These are phyloP conservation scores for Ganoderma sp. DNA, from an alignment of 1,284 basidiomycete genomes.

Conservation along the genomic window DNA sequence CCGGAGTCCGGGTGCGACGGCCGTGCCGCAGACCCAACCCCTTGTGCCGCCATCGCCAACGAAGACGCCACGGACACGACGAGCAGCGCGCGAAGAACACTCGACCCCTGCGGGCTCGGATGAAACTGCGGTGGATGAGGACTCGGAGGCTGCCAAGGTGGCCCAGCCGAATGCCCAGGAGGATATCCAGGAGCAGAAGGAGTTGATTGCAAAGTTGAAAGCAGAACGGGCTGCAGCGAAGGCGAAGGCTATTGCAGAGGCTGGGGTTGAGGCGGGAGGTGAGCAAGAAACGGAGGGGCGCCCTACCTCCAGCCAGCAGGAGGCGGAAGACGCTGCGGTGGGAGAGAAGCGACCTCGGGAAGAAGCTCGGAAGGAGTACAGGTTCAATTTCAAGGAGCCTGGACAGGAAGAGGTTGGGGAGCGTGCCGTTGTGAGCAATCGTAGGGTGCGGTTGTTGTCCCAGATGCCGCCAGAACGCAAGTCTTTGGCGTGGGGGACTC, in stretches of 20 bases:
- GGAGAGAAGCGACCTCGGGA: conserved; percentile 56
- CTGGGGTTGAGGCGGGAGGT: conserved; percentile 35
- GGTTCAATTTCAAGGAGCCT: conserved; percentile 67
- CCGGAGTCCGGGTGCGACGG: no score
- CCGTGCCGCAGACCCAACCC: conserved; percentile 41
- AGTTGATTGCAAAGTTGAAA: conserved; percentile 70
- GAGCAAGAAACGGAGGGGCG: conserved; percentile 30
- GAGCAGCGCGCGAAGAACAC: conserved; percentile 44
- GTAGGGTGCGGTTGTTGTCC: conserved; percentile 57
- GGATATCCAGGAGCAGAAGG: conserved; percentile 75
- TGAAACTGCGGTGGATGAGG: conserved; percentile 67
- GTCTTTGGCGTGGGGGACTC: conserved; percentile 75
- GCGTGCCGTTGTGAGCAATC: conserved; percentile 68
- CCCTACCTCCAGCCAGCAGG: conserved; percentile 17
- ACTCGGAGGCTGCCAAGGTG: conserved; percentile 56
- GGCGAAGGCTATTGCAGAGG: conserved; percentile 33
- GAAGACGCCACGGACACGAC: conserved; percentile 49
- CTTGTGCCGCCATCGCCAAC: conserved; percentile 36
- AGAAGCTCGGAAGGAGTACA: conserved; percentile 54
- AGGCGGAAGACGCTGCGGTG: conserved; percentile 38
- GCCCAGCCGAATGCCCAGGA: conserved; percentile 66
- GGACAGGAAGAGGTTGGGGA: conserved; percentile 55
- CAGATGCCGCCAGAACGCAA: conserved; percentile 63
- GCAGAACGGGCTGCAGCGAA: conserved; percentile 50
- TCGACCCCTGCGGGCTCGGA: conserved; percentile 62